Conservation (phyloP, 179 eudicot species). For the Drosera spatulata region DNA sequence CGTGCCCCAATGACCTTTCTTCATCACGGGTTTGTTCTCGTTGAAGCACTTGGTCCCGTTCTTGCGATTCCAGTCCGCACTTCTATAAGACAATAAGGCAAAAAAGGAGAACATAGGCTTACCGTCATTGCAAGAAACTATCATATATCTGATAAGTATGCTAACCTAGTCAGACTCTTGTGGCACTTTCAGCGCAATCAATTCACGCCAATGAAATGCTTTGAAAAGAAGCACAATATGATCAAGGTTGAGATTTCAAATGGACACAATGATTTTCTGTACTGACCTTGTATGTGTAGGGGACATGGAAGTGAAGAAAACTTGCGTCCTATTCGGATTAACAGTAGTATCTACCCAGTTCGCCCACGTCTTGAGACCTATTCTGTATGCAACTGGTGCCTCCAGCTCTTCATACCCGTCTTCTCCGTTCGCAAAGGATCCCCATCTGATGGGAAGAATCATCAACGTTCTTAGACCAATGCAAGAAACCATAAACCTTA, state of each 20-base stretch:
- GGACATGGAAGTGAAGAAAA: conserved; percentile 88
- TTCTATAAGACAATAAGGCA: conserved; percentile 20
- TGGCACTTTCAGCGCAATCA: no score
- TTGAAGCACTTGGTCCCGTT: conserved; percentile 71
- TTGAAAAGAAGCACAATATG: no score
- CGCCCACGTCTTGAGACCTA: conserved; percentile 89
- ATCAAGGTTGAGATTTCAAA: no score
- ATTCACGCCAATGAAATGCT: no score
- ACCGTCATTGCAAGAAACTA: no score
- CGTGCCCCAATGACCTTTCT: conserved; percentile 65
- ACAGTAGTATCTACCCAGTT: conserved; percentile 89
- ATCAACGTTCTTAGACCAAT: no score
- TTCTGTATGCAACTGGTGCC: conserved; percentile 48
- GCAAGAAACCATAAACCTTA: no score
- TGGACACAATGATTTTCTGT: no score
- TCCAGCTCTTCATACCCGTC: conserved; percentile 73
- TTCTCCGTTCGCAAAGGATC: conserved; percentile 87
- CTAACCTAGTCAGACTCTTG: no score
- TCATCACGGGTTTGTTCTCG: conserved; percentile 67
- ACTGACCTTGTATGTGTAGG: conserved; percentile 69
- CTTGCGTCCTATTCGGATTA: conserved; percentile 49
- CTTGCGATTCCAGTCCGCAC: conserved; percentile 59
- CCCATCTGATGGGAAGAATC: conserved; percentile 44
- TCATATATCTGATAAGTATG: no score
- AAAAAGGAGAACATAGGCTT: neutral